These are phyloP conservation scores for Musa beccarii DNA, from an alignment of 176 grass and related monocot genomes.

Conservation along the genomic window DNA sequence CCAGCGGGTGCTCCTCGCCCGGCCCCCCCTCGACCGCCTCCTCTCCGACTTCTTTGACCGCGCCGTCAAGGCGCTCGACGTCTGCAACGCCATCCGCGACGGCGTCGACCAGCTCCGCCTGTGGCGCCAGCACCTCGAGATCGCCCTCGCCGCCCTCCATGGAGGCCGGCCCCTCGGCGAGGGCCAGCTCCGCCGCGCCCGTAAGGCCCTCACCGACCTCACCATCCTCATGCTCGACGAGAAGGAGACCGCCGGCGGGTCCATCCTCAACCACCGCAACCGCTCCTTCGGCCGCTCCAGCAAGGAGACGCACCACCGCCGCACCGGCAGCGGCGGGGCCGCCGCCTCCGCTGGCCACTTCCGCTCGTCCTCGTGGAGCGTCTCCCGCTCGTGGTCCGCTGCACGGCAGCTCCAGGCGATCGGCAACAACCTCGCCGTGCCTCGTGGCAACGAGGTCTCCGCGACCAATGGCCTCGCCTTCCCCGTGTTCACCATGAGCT, in stretches of 20 bases:
- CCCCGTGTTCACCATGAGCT: slow-evolving; percentile 56
- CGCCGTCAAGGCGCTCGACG: slow-evolving; percentile 78
- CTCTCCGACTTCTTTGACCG: slow-evolving; percentile 82
- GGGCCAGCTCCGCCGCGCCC: slow-evolving; percentile 68
- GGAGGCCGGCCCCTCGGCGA: slow-evolving; percentile 32
- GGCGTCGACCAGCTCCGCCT: slow-evolving; percentile 77
- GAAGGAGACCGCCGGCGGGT: slow-evolving; percentile 31
- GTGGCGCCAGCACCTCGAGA: slow-evolving; percentile 65
- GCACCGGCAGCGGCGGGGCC: slow-evolving; percentile 50
- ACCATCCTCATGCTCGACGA: slow-evolving; percentile 94
- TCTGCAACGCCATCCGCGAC: slow-evolving; percentile 83
- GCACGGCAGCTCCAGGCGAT: slow-evolving; percentile 86
- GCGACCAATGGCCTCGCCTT: slow-evolving; percentile 51
- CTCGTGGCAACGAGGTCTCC: slow-evolving; percentile 34
- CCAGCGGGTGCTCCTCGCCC: neutral
- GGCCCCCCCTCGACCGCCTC: slow-evolving; percentile 58
- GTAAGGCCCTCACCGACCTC: slow-evolving; percentile 88
- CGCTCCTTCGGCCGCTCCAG: slow-evolving; percentile 51
- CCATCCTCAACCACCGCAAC: slow-evolving; percentile 46
- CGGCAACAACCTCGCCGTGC: slow-evolving; percentile 43
- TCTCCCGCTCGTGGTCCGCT: slow-evolving; percentile 80
- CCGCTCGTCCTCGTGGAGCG: slow-evolving; percentile 77
- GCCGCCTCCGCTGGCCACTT: slow-evolving; percentile 41
- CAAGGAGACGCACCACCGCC: slow-evolving; percentile 17
- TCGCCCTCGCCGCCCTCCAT: slow-evolving; percentile 45